Evolutionary conservation across 148 eudicot genomes (phyloP).

Genomic region (Heliosperma pusillum): DNA sequence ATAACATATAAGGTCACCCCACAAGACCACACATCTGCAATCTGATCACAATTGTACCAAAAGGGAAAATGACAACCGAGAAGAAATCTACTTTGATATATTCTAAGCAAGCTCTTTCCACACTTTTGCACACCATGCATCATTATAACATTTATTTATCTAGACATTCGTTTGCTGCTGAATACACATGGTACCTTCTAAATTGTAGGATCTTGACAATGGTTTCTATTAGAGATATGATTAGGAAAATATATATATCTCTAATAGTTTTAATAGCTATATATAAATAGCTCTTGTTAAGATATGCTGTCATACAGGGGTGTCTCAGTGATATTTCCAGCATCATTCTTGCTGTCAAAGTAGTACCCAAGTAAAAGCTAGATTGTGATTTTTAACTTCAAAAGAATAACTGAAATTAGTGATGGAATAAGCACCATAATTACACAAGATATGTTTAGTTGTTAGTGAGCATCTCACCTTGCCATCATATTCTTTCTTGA

Average conservation of each 20-base stretch:
- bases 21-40: slow-evolving; percentile 97
- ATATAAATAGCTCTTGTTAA: too few relatives aligned
- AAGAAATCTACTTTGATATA: not conserved
- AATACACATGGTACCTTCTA: not conserved
- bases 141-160: not conserved
- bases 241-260: too few relatives aligned
- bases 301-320: too few relatives aligned
- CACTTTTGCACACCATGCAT: not conserved
- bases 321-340: not conserved
- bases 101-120: not conserved
- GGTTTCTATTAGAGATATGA: too few relatives aligned
- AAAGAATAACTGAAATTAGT: not conserved
- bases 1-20: slow-evolving; percentile 91
- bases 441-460: not conserved
- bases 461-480: slow-evolving; percentile 39
- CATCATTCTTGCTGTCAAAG: not conserved
- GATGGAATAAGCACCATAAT: not conserved
- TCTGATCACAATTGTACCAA: slow-evolving; percentile 30
- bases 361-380: not conserved
- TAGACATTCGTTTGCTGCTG: not conserved
- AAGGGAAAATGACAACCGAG: slow-evolving; percentile 5
- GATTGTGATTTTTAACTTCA: not conserved
- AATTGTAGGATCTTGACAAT: not conserved
- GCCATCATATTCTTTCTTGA: slow-evolving; percentile 87
- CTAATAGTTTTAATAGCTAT: too few relatives aligned